Evolutionary conservation across 345 rosid species (phyloP), one percentile per base, ranked within the genome.

Genomic region (Gossypium herbaceum): DNA sequence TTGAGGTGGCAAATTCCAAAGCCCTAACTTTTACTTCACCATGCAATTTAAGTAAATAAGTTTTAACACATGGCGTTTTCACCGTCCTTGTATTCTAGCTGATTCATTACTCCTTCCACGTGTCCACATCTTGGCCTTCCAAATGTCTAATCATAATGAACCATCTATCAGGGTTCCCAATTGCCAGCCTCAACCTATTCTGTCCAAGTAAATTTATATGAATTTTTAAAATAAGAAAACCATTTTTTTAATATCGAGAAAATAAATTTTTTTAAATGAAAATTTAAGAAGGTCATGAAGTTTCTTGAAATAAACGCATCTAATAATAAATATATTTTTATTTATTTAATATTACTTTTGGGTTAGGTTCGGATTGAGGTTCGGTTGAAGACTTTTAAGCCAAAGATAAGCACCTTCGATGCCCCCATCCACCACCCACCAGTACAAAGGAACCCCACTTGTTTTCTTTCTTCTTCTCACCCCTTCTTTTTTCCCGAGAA

Each of bases 401-500:
- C 80, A 60, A 79, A 80, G 88, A 85, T 76, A 77, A 77, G 76
- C 77, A 73, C 72, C 69, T 63, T 55, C 20, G 67, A 25, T 43
- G 17, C 72, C 68, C 66, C 56, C 83, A 67, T 68, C 73, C 66
- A 25, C 80, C 75, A 77, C 79, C 76, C 75, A 76, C 77, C 79
- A 60, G 52, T 76, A n/a, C 76, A 77, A 73, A 73, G 75, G 62
- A 48, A 80, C 78, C 85, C 85, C 80, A 77, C 73, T 80, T 47
- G 62, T 50, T 34, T 52, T 43, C n/a, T 10, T 20, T 70, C 70
- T 54, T 68, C 39, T 76, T 60, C 58, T 56, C 39, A 17, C 41
- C 17, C 20, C 0, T 52, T 34, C 0, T 27, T 44, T 64, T 44
- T 64, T 22, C 54, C 55, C 19, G 19, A 15, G 25, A 59, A 50